Percentiles rank a stretch among this genome's conserved stretches.
phyloP scores from a whole-genome alignment of 768 basidiomycete species.

The Xerocomellus chrysenteron region DNA sequence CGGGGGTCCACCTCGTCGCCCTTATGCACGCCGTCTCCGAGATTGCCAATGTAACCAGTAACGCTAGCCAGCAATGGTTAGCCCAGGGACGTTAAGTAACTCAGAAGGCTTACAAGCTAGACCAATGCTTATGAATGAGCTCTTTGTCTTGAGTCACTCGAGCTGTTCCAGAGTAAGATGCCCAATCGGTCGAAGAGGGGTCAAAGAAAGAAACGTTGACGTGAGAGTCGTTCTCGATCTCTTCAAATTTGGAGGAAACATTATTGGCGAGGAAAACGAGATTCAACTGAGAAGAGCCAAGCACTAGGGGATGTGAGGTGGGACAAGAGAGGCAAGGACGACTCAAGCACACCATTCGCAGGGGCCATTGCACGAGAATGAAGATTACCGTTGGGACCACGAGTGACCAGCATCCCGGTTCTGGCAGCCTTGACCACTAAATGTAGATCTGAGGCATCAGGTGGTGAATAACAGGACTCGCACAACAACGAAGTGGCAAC shows the following conservation, averaged over 20 bases:
- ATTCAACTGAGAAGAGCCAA: slow-evolving; percentile 46
- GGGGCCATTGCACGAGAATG: slow-evolving; percentile 85
- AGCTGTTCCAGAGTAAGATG: slow-evolving; percentile 73
- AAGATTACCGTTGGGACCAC: slow-evolving; percentile 60
- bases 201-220: slow-evolving; percentile 84
- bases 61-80: slow-evolving; percentile 38
- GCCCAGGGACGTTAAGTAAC: not conserved
- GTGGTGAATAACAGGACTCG: not conserved
- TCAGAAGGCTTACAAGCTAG: slow-evolving; percentile 39
- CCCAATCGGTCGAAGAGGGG: slow-evolving; percentile 71
- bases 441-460: slow-evolving; percentile 50
- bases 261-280: slow-evolving; percentile 76
- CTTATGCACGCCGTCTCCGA: slow-evolving; percentile 81
- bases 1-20: slow-evolving; percentile 81
- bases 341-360: slow-evolving; percentile 49
- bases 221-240: slow-evolving; percentile 70
- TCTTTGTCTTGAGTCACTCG: slow-evolving; percentile 60
- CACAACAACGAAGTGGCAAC: slow-evolving; percentile 27
- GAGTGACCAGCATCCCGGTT: slow-evolving; percentile 78
- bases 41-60: slow-evolving; percentile 81
- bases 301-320: slow-evolving; percentile 33
- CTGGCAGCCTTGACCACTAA: slow-evolving; percentile 60
- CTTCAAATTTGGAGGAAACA: slow-evolving; percentile 69
- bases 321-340: not conserved
- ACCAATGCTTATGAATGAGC: slow-evolving; percentile 66